Base-by-base conservation (phyloP, 257 asterid species). In the Solanum arcanum region DNA sequence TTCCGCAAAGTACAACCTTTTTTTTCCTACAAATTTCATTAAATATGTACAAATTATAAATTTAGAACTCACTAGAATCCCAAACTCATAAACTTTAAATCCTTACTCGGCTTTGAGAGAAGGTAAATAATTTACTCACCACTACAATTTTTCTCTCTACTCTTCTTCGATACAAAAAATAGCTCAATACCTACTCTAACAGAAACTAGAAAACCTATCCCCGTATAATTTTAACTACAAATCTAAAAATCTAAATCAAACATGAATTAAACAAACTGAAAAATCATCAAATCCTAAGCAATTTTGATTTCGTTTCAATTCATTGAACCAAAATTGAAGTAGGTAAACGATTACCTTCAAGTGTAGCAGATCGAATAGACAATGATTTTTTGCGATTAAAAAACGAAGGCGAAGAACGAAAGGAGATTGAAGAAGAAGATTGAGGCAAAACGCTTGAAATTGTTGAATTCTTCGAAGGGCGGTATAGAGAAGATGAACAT, bases 401-500 rank as follows among this genome's bases (percentile, higher is more conserved):
- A 90, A 83, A 33, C 9, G 92, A 47, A n/a, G 90, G 92, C 35
- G 93, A 86, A 87, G 84, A 91, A 21, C 90, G 87, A 42, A 94
- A 90, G 25, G 95, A 92, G 41, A 90, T 41, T 16, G 92, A 89
- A 47, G 92, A 73, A 16, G 88, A 74, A 10, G 87, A 72, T 27
- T 35, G 86, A 69, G 29, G 35, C 20, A 49, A 49, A 25, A 90
- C 87, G 2, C 87, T 89, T 77, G 87, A 18, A 60, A 83, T 85
- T 86, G 23, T 86, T 25, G 91, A 86, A 80, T 86, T 85, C 39
- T 89, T 87, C 25, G 84, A 23, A 13, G 88, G 46, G 52, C 86
- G 84, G 33, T 62, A 82, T 62, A 88, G 41, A 35, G 89, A 87
- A 29, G 86, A 52, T 10, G 82, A 83, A 33, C 85, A 85, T 27